phyloP scores from a whole-genome alignment of 768 basidiomycete genomes.

The Trametes gibbosa region DNA sequence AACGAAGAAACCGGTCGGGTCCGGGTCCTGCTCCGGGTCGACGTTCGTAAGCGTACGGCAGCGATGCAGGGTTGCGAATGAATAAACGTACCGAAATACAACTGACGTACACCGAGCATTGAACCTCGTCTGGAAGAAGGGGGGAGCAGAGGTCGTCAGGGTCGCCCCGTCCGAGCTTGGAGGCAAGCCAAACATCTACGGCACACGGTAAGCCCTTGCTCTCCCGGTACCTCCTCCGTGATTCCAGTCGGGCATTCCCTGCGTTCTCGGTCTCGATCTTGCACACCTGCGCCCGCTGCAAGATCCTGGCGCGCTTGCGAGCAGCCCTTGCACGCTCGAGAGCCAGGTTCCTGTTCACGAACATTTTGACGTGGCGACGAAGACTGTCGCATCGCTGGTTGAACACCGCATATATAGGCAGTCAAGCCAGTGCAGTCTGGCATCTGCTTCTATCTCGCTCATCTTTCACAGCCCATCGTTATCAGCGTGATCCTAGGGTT shows the following conservation, averaged over 20 bases:
- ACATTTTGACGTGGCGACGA: background rate
- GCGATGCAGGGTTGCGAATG: background rate
- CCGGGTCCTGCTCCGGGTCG: background rate
- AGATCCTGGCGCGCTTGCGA: background rate
- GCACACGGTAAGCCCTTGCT: conserved; percentile 1
- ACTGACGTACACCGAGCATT: conserved; percentile 11
- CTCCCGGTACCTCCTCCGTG: background rate
- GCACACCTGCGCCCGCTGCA: background rate
- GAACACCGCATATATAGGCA: background rate
- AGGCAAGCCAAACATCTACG: conserved; percentile 14
- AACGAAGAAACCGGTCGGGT: conserved; percentile 2
- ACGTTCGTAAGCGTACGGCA: background rate
- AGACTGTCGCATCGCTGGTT: background rate
- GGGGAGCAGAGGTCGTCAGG: background rate
- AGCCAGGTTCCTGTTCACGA: background rate
- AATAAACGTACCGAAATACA: conserved; percentile 11
- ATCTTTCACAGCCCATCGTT: conserved; percentile 5
- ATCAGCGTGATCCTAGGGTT: conserved; percentile 14
- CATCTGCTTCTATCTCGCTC: conserved; percentile 11
- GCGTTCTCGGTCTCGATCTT: no score
- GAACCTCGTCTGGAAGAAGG: conserved; percentile 5
- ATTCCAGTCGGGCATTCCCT: background rate
- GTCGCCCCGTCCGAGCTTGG: background rate
- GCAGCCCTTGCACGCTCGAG: background rate
- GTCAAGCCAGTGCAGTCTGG: background rate